Percentiles rank a stretch among this genome's conserved stretches.
Conservation (phyloP, 139 green algal genomes). For the Picochlorum sp. region DNA sequence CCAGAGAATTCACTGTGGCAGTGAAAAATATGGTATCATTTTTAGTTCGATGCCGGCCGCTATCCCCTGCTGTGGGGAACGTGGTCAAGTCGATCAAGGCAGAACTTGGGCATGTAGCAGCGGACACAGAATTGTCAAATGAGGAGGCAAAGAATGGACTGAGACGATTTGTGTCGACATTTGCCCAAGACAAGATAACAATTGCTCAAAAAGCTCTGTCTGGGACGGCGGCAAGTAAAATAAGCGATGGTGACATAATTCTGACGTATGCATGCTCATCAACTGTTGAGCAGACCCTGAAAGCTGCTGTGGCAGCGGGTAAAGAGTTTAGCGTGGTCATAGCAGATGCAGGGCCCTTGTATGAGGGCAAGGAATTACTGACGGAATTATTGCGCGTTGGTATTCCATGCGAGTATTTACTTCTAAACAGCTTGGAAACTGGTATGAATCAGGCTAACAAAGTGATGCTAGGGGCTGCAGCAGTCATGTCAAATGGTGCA, state of each 20-base stretch:
- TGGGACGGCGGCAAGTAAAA: conserved; percentile 57
- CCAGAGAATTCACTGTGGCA: conserved; percentile 61
- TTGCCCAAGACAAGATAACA: conserved; percentile 59
- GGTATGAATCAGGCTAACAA: conserved; percentile 71
- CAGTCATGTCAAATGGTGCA: conserved; percentile 87
- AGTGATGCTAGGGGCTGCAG: conserved; percentile 81
- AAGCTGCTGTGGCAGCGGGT: conserved; percentile 38
- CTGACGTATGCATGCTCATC: conserved; percentile 78
- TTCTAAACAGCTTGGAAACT: conserved; percentile 68
- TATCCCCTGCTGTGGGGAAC: conserved; percentile 83
- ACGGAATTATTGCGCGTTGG: conserved; percentile 40
- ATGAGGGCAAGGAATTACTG: conserved; percentile 68
- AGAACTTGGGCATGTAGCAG: conserved; percentile 29
- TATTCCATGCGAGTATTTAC: conserved; percentile 70
- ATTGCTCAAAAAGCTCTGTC: conserved; percentile 67
- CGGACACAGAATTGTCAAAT: conserved; percentile 21
- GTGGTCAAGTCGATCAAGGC: conserved; percentile 83
- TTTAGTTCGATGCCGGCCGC: conserved; percentile 75
- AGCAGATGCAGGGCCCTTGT: conserved; percentile 69
- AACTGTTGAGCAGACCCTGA: conserved; percentile 49
- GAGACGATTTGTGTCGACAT: conserved; percentile 36
- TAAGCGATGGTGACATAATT: conserved; percentile 82
- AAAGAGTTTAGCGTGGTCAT: conserved; percentile 75
- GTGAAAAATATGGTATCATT: conserved; percentile 80
- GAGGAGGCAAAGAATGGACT: conserved; percentile 48